Base-by-base conservation (phyloP, 352 stramenopile genomes). In the Pythium pyrilobum region DNA sequence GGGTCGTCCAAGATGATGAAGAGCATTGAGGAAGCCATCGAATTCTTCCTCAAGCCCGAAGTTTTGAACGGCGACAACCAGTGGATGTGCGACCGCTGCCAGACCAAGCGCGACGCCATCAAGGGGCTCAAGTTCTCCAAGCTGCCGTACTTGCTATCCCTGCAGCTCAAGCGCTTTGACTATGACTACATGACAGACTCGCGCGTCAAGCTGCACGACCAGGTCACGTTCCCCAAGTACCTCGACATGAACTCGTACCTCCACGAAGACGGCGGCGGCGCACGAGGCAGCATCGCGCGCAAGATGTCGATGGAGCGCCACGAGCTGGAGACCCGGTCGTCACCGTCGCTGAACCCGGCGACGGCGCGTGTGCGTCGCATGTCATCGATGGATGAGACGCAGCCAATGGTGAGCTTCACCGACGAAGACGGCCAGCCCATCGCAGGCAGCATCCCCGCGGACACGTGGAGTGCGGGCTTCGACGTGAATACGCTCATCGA, bases 81-180 rank as follows among this genome's bases (percentile, higher is more conserved):
- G 63, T 95, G 86, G 81, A 80, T 87, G 64, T 96, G 85, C 58
- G 84, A 96, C 54, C 64, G 62, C 13, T 92, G 81, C 47, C 67
- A 85, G 44, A 74, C 69, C n/a, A 96, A 96, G 56, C 67, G 81
- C 27, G 84, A 96, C 50, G 88, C 86, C 2, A 92, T 96, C 55
- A 96, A 96, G 54, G 87, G 89, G 15, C 72, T 95, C 48, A 95
- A 95, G 62, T 93, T 97, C 43, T 75, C 72, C 20, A 87, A 89
- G 45, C 67, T 96, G 43, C 88, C 89, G 24, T 92, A 96, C 56
- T 56, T 97, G 52, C 64, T 97, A 38, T 93, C 87, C 40, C 64
- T 97, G 25, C 89, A 97, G 62, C 72, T 97, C 20, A 96, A 97
- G 59, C 85, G 89, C 34, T 97, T 89, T 69, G 88, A 96, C 56